Evolutionary conservation across 805 yeast species (phyloP), one percentile per base, ranked within the genome.

Genomic region (Ogataea populi-albae): DNA sequence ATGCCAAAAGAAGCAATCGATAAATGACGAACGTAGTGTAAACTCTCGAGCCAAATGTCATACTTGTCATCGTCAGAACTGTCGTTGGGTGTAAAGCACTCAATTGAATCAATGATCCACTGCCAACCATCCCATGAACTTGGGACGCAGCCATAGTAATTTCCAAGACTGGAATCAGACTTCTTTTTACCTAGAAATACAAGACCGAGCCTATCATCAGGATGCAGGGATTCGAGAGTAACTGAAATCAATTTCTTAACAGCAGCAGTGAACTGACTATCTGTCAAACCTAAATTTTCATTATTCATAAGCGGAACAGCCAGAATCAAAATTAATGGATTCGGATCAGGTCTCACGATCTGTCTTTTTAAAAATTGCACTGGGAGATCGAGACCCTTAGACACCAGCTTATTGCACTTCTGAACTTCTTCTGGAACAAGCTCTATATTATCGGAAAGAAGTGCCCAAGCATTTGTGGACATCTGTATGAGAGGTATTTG

Each of bases 401-500:
- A 54, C 3, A 64, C 51, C 14, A 65, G 34, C 15, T 62, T 63
- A 32, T 66, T 60, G 39, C 64, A 65, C 33, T 56, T 57, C 15
- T 57, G 45, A 3, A 71, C 62, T 30, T 68, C 71, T 3, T 46
- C 41, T 1, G 77, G 78, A 2, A 71, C 46, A 11, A 60, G 40
- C 10, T 49, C 36, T 10, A 49, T 32, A 28, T 56, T 52, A 7
- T 51, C 55, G 6, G 63, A 54, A 6, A 74, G 48, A 7, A 70
- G 43, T 7, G 51, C 52, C 78, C 82, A 73, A 1, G 70, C 69
- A 43, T 69, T 77, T 1, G 71, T 62, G 1, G 82, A 70, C 41
- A 76, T 54, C 47, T 75, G 77, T 21, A 62, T 61, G 17, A 75
- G 44, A 4, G 73, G 64, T 6, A 62, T 32, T 16, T 45, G 39